phyloP scores from a whole-genome alignment of 495 filamentous ascomycete genomes.

The Penicillium maclennaniae region DNA sequence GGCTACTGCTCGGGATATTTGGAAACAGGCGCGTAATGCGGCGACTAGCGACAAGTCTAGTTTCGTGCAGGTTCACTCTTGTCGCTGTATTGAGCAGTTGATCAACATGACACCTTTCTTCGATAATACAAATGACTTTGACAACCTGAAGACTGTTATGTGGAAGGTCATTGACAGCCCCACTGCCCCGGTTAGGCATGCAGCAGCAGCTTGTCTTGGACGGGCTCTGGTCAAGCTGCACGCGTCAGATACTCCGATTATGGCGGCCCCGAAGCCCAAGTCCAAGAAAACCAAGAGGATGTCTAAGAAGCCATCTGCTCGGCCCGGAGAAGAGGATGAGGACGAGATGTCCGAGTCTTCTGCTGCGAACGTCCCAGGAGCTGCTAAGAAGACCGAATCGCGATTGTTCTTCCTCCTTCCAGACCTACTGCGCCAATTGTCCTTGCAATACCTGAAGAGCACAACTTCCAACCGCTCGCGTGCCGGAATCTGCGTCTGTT shows the following conservation, averaged over 20 bases:
- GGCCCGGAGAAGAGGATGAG: constrained; percentile 69
- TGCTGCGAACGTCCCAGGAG: constrained; percentile 35
- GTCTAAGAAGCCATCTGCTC: constrained; percentile 64
- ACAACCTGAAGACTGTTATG: constrained; percentile 70
- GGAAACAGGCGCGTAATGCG: constrained; percentile 82
- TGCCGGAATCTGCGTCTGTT: constrained; percentile 83
- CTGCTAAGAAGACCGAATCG: constrained; percentile 63
- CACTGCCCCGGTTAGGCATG: constrained; percentile 68
- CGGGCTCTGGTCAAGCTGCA: constrained; percentile 74
- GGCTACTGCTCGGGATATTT: constrained; percentile 76
- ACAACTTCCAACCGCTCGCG: constrained; percentile 77
- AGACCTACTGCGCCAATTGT: constrained; percentile 78
- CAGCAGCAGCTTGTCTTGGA: constrained; percentile 83
- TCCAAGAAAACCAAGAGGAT: constrained; percentile 70
- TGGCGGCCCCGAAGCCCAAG: constrained; percentile 59
- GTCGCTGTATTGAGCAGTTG: constrained; percentile 73
- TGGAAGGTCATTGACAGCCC: constrained; percentile 84
- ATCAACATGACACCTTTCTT: constrained; percentile 71
- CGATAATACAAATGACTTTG: constrained; percentile 87
- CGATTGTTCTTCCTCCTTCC: constrained; percentile 67
- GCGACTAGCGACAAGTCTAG: constrained; percentile 77
- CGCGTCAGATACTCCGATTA: constrained; percentile 55
- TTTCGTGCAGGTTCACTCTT: constrained; percentile 76
- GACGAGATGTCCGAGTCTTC: constrained; percentile 66
- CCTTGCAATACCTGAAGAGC: constrained; percentile 72